Conservation (phyloP, 257 asterid species). For the Solanum gracilifrons region DNA sequence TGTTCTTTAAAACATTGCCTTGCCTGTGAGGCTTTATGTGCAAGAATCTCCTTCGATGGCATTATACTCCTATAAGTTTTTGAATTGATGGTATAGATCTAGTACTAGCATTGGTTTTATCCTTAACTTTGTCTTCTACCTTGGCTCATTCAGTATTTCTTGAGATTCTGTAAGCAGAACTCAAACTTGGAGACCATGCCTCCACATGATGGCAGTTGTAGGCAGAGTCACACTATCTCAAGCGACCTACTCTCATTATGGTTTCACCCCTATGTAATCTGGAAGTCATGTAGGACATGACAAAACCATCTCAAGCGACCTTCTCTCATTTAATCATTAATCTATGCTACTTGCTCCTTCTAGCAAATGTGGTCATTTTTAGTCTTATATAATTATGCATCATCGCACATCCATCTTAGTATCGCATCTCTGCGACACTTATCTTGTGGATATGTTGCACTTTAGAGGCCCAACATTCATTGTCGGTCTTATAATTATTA, state of each 20-base stretch:
- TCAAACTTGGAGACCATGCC: background rate
- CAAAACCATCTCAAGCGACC: background rate
- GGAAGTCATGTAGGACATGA: background rate
- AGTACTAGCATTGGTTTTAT: background rate
- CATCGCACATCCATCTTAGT: background rate
- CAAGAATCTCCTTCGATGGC: background rate
- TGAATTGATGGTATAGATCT: background rate
- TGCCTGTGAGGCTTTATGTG: background rate
- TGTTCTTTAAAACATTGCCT: background rate
- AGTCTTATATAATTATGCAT: background rate
- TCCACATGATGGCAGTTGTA: background rate
- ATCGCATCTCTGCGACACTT: background rate
- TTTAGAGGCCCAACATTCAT: background rate
- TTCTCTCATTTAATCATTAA: background rate
- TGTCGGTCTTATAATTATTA: background rate
- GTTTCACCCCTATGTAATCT: background rate
- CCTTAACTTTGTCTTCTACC: background rate
- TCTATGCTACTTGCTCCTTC: background rate
- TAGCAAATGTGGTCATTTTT: background rate
- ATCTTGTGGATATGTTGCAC: background rate
- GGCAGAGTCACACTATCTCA: background rate
- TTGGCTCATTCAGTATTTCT: background rate
- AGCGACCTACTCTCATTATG: background rate
- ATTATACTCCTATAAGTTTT: background rate
- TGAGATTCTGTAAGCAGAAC: background rate